These are phyloP conservation scores for Schwanniomyces sp. DNA, from an alignment of 805 yeast species.

Conservation along the genomic window DNA sequence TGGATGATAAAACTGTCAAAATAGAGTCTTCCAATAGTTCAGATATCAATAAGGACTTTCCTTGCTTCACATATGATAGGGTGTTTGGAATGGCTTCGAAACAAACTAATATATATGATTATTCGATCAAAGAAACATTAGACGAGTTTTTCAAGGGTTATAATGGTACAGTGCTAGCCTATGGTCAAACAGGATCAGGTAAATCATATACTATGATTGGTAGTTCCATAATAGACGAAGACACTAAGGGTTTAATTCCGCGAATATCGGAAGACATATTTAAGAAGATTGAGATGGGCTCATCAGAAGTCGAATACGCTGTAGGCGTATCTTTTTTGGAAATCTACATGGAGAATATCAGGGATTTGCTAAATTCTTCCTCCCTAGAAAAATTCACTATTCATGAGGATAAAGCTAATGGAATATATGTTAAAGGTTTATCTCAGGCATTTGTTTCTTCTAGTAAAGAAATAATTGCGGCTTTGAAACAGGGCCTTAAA, in stretches of 20 bases:
- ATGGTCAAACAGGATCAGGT: constrained; percentile 81
- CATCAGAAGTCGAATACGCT: constrained; percentile 56
- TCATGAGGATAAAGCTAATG: constrained; percentile 62
- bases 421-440: constrained; percentile 71
- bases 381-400: constrained; percentile 39
- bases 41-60: constrained; percentile 15
- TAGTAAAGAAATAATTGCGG: constrained; percentile 55
- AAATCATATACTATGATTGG: constrained; percentile 81
- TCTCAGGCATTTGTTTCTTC: constrained; percentile 60
- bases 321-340: constrained; percentile 77
- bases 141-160: constrained; percentile 73
- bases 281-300: constrained; percentile 45
- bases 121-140: constrained; percentile 60
- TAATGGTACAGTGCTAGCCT: constrained; percentile 74
- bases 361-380: constrained; percentile 63
- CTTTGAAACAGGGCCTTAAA: constrained; percentile 58
- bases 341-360: constrained; percentile 73
- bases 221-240: constrained; percentile 26
- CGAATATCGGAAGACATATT: constrained; percentile 69
- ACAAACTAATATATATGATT: constrained; percentile 61
- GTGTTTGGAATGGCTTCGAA: constrained; percentile 53
- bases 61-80: constrained; percentile 61
- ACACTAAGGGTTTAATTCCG: constrained; percentile 64
- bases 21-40: constrained; percentile 14
- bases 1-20: constrained; percentile 25